Conservation (phyloP, 129 eudicot species). For the Kitagawia praeruptora region DNA sequence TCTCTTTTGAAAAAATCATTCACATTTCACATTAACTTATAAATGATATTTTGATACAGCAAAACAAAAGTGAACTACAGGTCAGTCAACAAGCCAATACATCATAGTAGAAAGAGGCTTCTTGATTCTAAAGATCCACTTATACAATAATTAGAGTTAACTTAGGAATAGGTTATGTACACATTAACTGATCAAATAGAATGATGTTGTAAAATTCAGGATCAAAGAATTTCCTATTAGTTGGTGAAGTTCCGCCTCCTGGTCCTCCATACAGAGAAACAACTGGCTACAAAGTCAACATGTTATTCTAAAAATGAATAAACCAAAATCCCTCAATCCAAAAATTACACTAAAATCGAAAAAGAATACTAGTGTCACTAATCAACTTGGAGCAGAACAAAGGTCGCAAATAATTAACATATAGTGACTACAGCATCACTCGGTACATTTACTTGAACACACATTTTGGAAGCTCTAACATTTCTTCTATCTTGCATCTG, state of each 20-base stretch:
- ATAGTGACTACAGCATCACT: background rate
- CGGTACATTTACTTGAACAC: background rate
- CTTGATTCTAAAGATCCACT: no score
- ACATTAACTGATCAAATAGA: conserved; percentile 97
- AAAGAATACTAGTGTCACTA: no score
- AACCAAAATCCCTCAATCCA: no score
- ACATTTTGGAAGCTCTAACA: background rate
- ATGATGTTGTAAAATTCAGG: conserved; percentile 82
- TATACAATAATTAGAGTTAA: no score
- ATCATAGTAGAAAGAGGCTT: no score
- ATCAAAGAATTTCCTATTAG: conserved; percentile 88
- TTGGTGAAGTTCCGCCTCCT: conserved; percentile 97
- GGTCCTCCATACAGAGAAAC: conserved; percentile 98
- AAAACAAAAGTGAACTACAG: no score
- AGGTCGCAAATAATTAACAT: background rate
- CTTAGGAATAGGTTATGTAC: no score
- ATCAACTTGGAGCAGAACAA: background rate
- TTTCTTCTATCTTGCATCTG: background rate
- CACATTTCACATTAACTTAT: no score
- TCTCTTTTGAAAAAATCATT: no score
- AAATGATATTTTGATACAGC: no score
- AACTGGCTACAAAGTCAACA: conserved; percentile 63
- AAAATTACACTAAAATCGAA: no score
- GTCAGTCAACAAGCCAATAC: no score
- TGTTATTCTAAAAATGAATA: conserved; percentile 13